phyloP scores from a whole-genome alignment of 768 basidiomycete genomes.

The Porphyrellus cyaneotinctus region DNA sequence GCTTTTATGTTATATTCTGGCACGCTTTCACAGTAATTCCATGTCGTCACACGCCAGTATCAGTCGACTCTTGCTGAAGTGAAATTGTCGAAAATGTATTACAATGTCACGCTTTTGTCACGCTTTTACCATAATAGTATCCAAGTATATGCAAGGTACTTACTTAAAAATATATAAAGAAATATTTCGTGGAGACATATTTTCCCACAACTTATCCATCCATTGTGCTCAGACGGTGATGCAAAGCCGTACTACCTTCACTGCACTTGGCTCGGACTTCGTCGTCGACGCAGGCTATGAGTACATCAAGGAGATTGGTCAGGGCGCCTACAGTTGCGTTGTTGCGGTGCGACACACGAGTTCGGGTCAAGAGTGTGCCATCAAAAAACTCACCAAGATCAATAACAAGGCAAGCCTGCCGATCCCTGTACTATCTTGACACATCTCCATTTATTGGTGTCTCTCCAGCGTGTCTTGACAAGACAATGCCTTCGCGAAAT shows the following conservation, averaged over 20 bases:
- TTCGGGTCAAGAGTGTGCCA: constrained; percentile 86
- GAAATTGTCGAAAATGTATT: too few relatives aligned
- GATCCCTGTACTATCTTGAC: neutral
- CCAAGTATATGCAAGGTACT: too few relatives aligned
- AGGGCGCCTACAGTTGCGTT: constrained; percentile 93
- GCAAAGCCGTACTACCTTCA: constrained; percentile 39
- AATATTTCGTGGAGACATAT: too few relatives aligned
- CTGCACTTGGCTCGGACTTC: constrained; percentile 80
- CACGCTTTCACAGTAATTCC: too few relatives aligned
- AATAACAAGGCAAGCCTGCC: constrained; percentile 66
- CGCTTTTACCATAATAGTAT: too few relatives aligned
- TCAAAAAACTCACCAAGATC: constrained; percentile 95
- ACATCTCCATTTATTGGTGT: constrained; percentile 13
- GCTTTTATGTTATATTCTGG: too few relatives aligned
- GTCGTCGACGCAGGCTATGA: constrained; percentile 86
- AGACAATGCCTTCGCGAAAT: constrained; percentile 96
- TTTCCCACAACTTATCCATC: too few relatives aligned
- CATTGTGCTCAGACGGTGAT: too few relatives aligned
- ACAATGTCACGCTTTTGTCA: too few relatives aligned
- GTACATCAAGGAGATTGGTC: constrained; percentile 95
- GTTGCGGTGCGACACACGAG: constrained; percentile 79
- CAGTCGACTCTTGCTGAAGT: too few relatives aligned
- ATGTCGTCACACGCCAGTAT: too few relatives aligned
- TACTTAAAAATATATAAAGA: too few relatives aligned
- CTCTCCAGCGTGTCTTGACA: constrained; percentile 78